Base-by-base conservation (phyloP, 2,329 filamentous ascomycete genomes). In the Pseudocercospora macadamiae region DNA sequence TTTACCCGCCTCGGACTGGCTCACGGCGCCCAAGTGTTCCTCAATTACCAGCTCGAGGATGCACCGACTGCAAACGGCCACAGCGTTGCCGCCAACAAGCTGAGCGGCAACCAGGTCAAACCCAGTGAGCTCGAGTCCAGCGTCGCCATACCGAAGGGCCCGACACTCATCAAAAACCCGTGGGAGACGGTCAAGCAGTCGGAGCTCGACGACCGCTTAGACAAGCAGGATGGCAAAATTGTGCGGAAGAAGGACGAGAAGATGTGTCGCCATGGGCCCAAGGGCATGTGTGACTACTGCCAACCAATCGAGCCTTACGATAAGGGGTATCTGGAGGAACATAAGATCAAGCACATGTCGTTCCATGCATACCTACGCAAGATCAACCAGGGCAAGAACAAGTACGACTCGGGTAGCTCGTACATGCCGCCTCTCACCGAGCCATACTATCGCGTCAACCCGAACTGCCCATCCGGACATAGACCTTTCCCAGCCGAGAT, bases 251-350 rank as follows among this genome's bases (percentile, higher is more conserved):
- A 83, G 59, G 91, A 96, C 73, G 74, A 78, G 59, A 90, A 90
- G 73, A 95, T 99, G 92, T 99, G 95, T 79, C 88, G 91, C 62
- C 95, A 99, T 74, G 93, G 93, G 1, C 88, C 89, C 52, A 97
- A 96, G 77, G 95, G 95, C 74, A 99, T 99, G 95, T 99, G 95
- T 76, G 95, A 99, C 77, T 96, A 97, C 77, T 99, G 95, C 79
- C 96, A 96, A 86, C 96, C 96, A 0, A 79, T 97, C 51, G 95
- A 99, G 71, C 95, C 95, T 0, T 99, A 96, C 76, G 88, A 96
- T 70, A 76, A 89, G n/a, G 87, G 87, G 56, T 97, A 97, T 69
- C 83, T 99, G 16, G 85, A 86, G 26, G 93, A 99, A 68, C 96
- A 93, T 82, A 97, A 97, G 82, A 97, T 99, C 83, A 99, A 99